Conservation (phyloP, 257 asterid genomes). For the Rubia yunnanensis region DNA sequence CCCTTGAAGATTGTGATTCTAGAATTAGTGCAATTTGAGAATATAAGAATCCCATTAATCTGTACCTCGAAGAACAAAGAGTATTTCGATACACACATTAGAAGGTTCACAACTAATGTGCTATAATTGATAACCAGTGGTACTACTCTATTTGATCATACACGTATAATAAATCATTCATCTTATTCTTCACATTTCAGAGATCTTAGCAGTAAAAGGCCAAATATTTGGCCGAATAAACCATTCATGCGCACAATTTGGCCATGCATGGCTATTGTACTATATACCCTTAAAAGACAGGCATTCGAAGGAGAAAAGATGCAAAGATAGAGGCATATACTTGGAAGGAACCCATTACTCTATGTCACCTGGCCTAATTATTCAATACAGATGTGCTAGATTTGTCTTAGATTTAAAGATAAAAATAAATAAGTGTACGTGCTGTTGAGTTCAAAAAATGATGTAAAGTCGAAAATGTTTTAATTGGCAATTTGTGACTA, state of each 20-base stretch:
- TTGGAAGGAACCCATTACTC: not conserved
- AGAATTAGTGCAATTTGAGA: conserved; percentile 5
- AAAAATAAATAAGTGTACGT: too few relatives aligned
- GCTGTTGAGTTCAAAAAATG: too few relatives aligned
- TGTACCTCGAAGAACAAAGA: not conserved
- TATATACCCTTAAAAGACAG: not conserved
- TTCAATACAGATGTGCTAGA: not conserved
- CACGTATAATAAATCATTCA: conserved; percentile 5
- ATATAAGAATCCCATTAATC: not conserved
- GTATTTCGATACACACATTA: not conserved
- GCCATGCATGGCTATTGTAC: not conserved
- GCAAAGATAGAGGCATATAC: conserved; percentile 15
- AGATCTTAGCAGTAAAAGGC: not conserved
- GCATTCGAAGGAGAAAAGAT: not conserved
- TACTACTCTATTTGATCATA: not conserved
- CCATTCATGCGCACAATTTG: conserved; percentile 1
- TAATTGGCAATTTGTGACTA: too few relatives aligned
- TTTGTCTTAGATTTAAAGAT: not conserved
- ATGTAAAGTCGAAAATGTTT: too few relatives aligned
- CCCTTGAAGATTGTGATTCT: conserved; percentile 16
- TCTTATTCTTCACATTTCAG: conserved; percentile 5
- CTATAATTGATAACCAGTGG: not conserved
- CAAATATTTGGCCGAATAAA: conserved; percentile 10
- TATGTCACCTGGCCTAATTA: not conserved
- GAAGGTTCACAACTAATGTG: conserved; percentile 3